A percentile compares a stretch with the other conserved stretches of the same genome.
Evolutionary conservation across 306 rosid genomes (phyloP).

Genomic region (Fragaria nilgerrensis): DNA sequence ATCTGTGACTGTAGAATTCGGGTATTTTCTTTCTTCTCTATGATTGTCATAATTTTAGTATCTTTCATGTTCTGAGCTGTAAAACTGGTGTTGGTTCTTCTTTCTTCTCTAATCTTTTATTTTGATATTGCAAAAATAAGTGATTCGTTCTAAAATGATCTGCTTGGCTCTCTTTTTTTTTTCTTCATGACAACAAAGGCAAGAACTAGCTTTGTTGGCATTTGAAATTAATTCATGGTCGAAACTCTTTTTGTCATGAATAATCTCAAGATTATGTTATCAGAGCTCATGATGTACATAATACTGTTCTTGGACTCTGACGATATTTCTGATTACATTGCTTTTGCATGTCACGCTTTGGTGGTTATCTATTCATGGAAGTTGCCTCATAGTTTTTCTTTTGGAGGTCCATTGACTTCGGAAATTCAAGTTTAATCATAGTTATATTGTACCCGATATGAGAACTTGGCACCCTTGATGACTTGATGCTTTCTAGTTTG

Average conservation of each 20-base stretch:
- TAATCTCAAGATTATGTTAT: neutral
- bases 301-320: neutral
- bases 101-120: too few relatives aligned
- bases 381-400: neutral
- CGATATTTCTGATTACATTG: neutral
- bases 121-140: too few relatives aligned
- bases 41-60: too few relatives aligned
- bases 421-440: neutral
- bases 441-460: neutral
- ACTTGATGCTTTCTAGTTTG: neutral
- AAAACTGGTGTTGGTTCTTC: too few relatives aligned
- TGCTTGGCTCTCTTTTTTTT: too few relatives aligned
- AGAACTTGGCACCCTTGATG: neutral
- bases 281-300: neutral
- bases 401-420: neutral
- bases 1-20: too few relatives aligned
- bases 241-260: too few relatives aligned
- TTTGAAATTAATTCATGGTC: neutral
- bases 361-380: neutral
- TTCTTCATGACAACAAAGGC: neutral
- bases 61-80: too few relatives aligned
- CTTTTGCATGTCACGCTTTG: neutral
- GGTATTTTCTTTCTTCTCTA: too few relatives aligned
- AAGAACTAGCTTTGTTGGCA: neutral
- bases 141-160: too few relatives aligned